Evolutionary conservation across 441 rosid species (phyloP), one percentile per base, ranked within the genome.

Genomic region (Eutrema salsugineum): DNA sequence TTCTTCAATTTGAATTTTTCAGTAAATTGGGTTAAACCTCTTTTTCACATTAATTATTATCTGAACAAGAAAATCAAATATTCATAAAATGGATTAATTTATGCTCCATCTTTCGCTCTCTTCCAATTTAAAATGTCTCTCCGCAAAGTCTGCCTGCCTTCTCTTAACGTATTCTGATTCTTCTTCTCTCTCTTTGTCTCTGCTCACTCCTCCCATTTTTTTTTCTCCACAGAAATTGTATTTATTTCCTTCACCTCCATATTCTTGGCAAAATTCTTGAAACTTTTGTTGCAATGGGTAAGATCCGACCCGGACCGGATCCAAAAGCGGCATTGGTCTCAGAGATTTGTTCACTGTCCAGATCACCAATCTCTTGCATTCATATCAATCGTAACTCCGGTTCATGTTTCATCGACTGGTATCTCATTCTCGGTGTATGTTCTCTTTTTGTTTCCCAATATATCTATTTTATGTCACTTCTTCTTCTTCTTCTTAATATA

Each of bases 391-490:
- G 19, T 51, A 71, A 49, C 10, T 57, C 85, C 17, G 30, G 7
- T 59, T 35, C 80, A 12, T 85, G 69, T 83, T 91, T 90, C 79
- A 68, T 86, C 81, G 97, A 94, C 85, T 94, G 97, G 99, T 94
- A 94, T 79, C 91, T 79, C 68, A 69, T 94, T 71, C 92, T 94
- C 32, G 88, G 89, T 48, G 97, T 94, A 87, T 3, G 99, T 80
- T 39, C 14, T 33, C 8, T 30, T 36, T 7, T 27, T 39, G 24
- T 28, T 19, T 43, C 44, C 70, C n/a, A 11, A 1, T 35, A 24
- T 48, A 28, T 27, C 8, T 16, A 36, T 36, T 6, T 30, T 22
- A 0, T 4, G 20, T 19, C 44, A 28, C 19, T 14, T 62, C 48
- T 32, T 40, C 32, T 33, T 54, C n/a, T n/a, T n/a, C n/a, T n/a